Evolutionary conservation across 139 green algal genomes (phyloP).

Genomic region (Chlamydomonas sphaeroides): DNA sequence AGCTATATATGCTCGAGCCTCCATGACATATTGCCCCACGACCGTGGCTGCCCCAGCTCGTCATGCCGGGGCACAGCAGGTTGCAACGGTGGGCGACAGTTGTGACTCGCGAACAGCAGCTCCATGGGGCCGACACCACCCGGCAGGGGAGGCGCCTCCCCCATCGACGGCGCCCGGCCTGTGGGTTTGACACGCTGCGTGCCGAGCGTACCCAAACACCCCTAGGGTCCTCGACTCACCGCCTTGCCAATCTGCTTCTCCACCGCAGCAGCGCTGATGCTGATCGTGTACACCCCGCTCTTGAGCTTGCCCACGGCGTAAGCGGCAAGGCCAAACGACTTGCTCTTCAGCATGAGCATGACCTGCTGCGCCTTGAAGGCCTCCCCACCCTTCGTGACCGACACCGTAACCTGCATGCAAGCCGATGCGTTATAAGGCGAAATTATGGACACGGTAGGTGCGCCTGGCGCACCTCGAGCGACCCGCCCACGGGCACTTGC

Average conservation of each 20-base stretch:
- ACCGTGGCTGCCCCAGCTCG: too few species aligned
- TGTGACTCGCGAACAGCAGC: too few species aligned
- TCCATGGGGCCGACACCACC: too few species aligned
- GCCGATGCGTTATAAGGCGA: too few species aligned
- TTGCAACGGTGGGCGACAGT: too few species aligned
- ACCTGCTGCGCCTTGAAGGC: constrained; percentile 58
- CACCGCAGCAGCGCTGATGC: constrained; percentile 14
- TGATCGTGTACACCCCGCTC: constrained; percentile 26
- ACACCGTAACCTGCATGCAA: constrained; percentile 43
- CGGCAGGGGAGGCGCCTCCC: too few species aligned
- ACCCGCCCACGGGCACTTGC: neutral
- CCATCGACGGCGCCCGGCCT: too few species aligned
- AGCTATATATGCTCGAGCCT: too few species aligned
- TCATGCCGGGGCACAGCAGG: too few species aligned
- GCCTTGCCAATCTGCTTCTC: constrained; percentile 59
- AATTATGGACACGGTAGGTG: too few species aligned
- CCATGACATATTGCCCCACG: too few species aligned
- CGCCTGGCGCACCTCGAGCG: constrained; percentile 13
- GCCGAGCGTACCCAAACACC: neutral
- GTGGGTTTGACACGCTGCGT: neutral
- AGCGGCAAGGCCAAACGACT: constrained; percentile 36
- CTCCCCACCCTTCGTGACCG: constrained; percentile 23
- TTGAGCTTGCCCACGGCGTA: constrained; percentile 61
- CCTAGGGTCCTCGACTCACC: constrained; percentile 43
- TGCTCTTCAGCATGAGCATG: constrained; percentile 48